phyloP scores from a whole-genome alignment of 2,329 filamentous ascomycete genomes.

The Thelonectria discophora region DNA sequence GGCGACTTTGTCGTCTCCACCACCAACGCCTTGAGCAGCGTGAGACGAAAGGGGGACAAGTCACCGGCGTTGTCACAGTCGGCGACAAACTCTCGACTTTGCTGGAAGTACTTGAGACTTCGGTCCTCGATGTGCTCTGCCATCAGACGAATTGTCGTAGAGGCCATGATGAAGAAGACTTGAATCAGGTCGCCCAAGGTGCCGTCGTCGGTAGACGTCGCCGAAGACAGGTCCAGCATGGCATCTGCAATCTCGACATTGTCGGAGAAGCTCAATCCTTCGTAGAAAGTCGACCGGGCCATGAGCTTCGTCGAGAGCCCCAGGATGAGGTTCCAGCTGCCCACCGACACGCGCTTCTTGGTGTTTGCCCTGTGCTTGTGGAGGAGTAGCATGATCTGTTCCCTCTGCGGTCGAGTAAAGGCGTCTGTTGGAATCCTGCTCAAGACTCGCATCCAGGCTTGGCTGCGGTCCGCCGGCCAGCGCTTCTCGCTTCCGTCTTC shows the following conservation, averaged over 20 bases:
- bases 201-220: conserved; percentile 38
- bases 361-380: conserved; percentile 40
- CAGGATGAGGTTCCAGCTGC: conserved; percentile 51
- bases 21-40: conserved; percentile 48
- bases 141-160: conserved; percentile 54
- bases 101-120: conserved; percentile 52
- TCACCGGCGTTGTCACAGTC: conserved; percentile 35
- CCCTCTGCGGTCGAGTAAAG: conserved; percentile 54
- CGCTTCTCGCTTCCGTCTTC: conserved; percentile 43
- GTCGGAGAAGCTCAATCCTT: conserved; percentile 54
- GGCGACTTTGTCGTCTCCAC: conserved; percentile 42
- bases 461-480: conserved; percentile 44
- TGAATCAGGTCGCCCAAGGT: conserved; percentile 46
- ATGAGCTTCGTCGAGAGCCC: conserved; percentile 60
- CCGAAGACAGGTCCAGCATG: conserved; percentile 42
- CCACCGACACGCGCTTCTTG: conserved; percentile 38
- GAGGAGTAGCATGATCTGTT: conserved; percentile 52
- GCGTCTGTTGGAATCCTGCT: conserved; percentile 49
- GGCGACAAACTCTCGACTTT: conserved; percentile 40
- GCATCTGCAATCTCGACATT: conserved; percentile 48
- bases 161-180: conserved; percentile 46
- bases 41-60: conserved; percentile 46
- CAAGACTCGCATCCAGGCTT: conserved; percentile 46
- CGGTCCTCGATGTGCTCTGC: conserved; percentile 53
- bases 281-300: conserved; percentile 60